phyloP scores from a whole-genome alignment of 768 basidiomycete genomes.

The Calocybe indica region DNA sequence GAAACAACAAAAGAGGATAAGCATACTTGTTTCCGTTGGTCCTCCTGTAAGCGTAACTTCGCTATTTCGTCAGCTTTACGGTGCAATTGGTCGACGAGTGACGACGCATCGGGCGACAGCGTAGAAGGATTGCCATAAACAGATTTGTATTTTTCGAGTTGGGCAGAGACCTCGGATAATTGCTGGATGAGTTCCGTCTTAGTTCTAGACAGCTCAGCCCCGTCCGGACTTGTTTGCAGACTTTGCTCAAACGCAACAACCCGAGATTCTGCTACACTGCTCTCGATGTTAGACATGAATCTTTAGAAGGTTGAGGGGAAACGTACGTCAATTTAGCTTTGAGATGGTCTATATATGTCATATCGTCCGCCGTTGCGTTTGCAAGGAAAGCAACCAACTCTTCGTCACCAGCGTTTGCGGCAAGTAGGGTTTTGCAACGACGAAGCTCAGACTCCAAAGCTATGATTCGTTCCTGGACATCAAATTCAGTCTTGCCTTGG shows the following conservation, averaged over 20 bases:
- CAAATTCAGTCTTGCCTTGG: conserved; percentile 7
- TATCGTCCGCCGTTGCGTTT: conserved; percentile 45
- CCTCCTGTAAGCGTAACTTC: conserved; percentile 53
- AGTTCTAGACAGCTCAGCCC: conserved; percentile 38
- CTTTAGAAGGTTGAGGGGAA: neutral
- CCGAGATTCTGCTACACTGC: conserved; percentile 49
- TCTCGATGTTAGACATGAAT: conserved; percentile 9
- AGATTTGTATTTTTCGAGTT: conserved; percentile 56
- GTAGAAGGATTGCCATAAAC: conserved; percentile 54
- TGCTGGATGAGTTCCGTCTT: conserved; percentile 47
- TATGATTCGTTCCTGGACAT: conserved; percentile 60
- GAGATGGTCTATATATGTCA: conserved; percentile 45
- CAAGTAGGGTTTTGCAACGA: conserved; percentile 71
- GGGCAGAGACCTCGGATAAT: conserved; percentile 35
- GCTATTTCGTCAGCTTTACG: conserved; percentile 66
- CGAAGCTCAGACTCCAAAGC: conserved; percentile 67
- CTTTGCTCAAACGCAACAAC: conserved; percentile 44
- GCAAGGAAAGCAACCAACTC: conserved; percentile 72
- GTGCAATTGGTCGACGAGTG: conserved; percentile 49
- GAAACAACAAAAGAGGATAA: neutral
- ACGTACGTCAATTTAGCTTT: conserved; percentile 53
- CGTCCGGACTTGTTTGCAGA: conserved; percentile 44
- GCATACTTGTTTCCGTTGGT: conserved; percentile 60
- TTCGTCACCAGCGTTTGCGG: conserved; percentile 63
- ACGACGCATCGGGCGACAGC: conserved; percentile 43